Evolutionary conservation across 345 rosid genomes (phyloP), one percentile per base, ranked within the genome.

Genomic region (Ailanthus altissimus): DNA sequence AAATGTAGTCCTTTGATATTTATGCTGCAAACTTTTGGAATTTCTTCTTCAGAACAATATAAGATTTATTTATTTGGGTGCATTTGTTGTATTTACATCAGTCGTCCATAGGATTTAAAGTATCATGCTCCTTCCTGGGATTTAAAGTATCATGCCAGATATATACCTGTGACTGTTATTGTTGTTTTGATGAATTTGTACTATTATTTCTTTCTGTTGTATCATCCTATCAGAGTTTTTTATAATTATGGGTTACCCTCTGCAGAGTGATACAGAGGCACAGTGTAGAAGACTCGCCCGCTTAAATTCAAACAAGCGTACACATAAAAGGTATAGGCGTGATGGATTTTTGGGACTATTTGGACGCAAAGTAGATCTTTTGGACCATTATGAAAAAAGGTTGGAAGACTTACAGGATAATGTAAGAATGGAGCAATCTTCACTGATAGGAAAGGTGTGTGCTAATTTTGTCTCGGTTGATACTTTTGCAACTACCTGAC

Each of bases 301-400:
- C 71, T 79, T 86, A 75, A 88, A 89, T 82, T 89, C 85, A 7
- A 13, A 65, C 7, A 84, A 71, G 66, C 70, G 72, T 73, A 63
- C 89, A 77, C 80, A 70, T 38, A 83, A 82, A 70, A 77, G 74
- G 60, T 76, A 72, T 54, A 84, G 7, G 73, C 90, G 91, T 71
- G 90, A 87, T 59, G 98, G 98, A 54, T 85, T 87, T 57, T 77
- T 91, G 72, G 98, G 97, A 80, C 80, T 94, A 45, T 86, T 85
- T 80, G 94, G 97, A 83, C 86, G 21, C 70, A 85, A 78, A 81
- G 94, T 90, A 80, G 86, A 86, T 86, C 77, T 83, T 73, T 79
- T 86, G 66, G 89, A 88, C n/a, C 89, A 84, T 59, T 86, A 86
- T 80, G 92, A 87, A 73, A 89, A 84, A 81, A 90, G 85, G 85